phyloP scores from a whole-genome alignment of 192 early-diverging fungal genomes.

The Mortierella alpina region DNA sequence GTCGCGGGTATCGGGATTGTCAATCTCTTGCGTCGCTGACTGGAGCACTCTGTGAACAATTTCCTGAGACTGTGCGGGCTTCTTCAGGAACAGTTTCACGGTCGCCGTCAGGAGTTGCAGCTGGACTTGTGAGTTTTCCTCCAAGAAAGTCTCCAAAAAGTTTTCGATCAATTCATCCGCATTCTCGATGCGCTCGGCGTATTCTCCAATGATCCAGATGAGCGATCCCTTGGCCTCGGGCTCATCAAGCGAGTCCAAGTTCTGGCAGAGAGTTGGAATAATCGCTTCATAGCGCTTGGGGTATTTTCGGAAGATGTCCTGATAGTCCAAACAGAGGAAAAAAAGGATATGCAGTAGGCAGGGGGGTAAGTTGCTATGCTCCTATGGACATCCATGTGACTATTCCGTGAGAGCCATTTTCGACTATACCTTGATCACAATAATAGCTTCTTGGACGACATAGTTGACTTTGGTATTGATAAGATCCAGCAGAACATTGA shows the following conservation, averaged over 20 bases:
- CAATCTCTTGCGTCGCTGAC: conserved; percentile 86
- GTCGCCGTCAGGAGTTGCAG: conserved; percentile 89
- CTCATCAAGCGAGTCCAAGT: conserved; percentile 89
- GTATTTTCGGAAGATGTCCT: conserved; percentile 96
- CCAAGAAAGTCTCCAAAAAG: conserved; percentile 88
- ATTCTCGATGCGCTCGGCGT: conserved; percentile 90
- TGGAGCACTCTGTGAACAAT: conserved; percentile 90
- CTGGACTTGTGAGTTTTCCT: conserved; percentile 90
- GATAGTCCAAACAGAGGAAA: conserved; percentile 2
- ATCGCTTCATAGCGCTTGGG: conserved; percentile 88
- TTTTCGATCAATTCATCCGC: conserved; percentile 79
- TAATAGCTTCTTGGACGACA: conserved; percentile 91
- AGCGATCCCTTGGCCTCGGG: conserved; percentile 91
- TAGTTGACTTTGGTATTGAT: conserved; percentile 90
- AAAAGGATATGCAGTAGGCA: not conserved
- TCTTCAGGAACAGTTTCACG: conserved; percentile 96
- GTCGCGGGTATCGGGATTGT: conserved; percentile 96
- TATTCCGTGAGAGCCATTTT: not conserved
- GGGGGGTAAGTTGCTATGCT: not conserved
- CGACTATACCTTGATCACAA: conserved; percentile 82
- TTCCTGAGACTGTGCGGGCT: conserved; percentile 84
- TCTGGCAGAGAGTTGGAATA: conserved; percentile 89
- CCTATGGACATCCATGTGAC: not conserved
- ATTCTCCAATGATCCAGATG: conserved; percentile 98
- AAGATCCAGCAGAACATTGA: conserved; percentile 88